phyloP scores from a whole-genome alignment of 768 basidiomycete genomes.

The Russula compacta region DNA sequence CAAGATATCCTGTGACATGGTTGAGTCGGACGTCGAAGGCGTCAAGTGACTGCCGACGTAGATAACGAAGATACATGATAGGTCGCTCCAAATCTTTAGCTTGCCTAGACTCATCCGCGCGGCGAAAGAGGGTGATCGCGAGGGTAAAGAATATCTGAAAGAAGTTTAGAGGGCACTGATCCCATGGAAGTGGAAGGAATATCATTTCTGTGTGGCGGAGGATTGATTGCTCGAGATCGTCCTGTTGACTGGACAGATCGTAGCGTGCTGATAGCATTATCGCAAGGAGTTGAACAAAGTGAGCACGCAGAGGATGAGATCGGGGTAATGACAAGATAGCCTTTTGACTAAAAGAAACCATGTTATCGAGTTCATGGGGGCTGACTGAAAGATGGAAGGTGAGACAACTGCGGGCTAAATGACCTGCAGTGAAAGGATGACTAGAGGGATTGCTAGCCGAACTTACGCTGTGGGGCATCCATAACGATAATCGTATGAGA shows the following conservation, averaged over 20 bases:
- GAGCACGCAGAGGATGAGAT: not conserved
- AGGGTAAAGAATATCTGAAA: not conserved
- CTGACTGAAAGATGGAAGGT: not conserved
- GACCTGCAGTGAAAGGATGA: not conserved
- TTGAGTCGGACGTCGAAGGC: not conserved
- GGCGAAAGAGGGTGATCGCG: not conserved
- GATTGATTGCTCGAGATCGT: not conserved
- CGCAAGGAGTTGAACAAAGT: not conserved
- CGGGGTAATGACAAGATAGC: not conserved
- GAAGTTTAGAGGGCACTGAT: not conserved
- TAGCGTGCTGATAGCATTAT: not conserved
- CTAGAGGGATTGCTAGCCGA: too few relatives aligned
- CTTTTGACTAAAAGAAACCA: not conserved
- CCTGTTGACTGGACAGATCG: not conserved
- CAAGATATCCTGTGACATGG: not conserved
- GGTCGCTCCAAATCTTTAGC: not conserved
- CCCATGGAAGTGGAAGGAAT: not conserved
- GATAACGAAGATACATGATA: not conserved
- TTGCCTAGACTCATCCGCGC: not conserved
- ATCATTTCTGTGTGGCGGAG: not conserved
- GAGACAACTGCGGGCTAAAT: not conserved
- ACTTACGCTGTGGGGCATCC: not conserved
- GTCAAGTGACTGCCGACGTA: not conserved
- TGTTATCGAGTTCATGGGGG: not conserved
- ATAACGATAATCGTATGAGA: not conserved